A percentile compares a stretch with the other conserved stretches of the same genome.
phyloP scores from a whole-genome alignment of 2,329 filamentous ascomycete species.

The Fusarium sp. region DNA sequence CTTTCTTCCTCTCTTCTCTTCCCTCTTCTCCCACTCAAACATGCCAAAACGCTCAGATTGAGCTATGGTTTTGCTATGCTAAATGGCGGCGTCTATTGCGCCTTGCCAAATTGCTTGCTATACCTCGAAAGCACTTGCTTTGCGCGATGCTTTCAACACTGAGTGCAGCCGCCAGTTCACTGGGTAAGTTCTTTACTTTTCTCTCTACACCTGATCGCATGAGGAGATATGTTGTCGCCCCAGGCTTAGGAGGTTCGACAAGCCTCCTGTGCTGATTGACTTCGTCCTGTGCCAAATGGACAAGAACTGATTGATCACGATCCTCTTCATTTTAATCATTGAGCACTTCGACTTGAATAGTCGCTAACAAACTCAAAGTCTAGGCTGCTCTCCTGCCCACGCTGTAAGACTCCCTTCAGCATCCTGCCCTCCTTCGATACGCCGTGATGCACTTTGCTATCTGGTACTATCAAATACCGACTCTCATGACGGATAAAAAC shows the following conservation, averaged over 20 bases:
- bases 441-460: slow-evolving; percentile 55
- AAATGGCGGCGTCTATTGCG: neutral
- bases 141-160: slow-evolving; percentile 4
- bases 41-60: slow-evolving; percentile 10
- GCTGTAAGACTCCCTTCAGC: slow-evolving; percentile 30
- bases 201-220: slow-evolving; percentile 45
- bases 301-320: slow-evolving; percentile 56
- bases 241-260: slow-evolving; percentile 62
- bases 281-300: slow-evolving; percentile 69
- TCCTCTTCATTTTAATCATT: slow-evolving; percentile 21
- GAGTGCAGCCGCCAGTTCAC: slow-evolving; percentile 8
- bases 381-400: slow-evolving; percentile 4
- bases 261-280: slow-evolving; percentile 63
- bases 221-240: slow-evolving; percentile 64
- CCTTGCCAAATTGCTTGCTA: slow-evolving; percentile 19
- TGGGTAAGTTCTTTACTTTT: slow-evolving; percentile 35
- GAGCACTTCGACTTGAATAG: neutral
- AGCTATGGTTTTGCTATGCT: neutral
- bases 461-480: slow-evolving; percentile 63
- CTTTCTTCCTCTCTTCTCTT: slow-evolving; percentile 4
- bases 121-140: slow-evolving; percentile 1
- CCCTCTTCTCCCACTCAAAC: neutral
- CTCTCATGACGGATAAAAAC: slow-evolving; percentile 54
- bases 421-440: slow-evolving; percentile 16
- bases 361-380: slow-evolving; percentile 43